Percentiles rank a stretch among this genome's conserved stretches.
These are phyloP conservation scores for Monilinia polystroma DNA, from an alignment of 2,329 filamentous ascomycete genomes.

Conservation along the genomic window DNA sequence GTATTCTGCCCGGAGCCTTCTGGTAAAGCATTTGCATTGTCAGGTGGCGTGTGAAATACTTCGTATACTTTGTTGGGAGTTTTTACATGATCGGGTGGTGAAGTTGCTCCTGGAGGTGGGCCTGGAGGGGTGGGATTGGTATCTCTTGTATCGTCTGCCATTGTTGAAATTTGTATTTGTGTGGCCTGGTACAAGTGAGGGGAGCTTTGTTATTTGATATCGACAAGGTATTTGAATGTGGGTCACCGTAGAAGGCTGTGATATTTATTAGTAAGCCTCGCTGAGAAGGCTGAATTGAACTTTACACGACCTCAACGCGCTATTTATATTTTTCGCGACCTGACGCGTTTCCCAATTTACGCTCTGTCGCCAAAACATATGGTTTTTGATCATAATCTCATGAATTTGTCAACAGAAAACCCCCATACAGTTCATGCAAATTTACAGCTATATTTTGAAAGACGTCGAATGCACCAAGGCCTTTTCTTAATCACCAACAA, in stretches of 20 bases:
- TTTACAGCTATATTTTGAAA: neutral
- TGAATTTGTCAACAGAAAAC: slow-evolving; percentile 15
- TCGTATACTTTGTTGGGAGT: slow-evolving; percentile 44
- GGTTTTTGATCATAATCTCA: slow-evolving; percentile 19
- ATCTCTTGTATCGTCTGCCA: slow-evolving; percentile 43
- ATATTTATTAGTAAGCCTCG: neutral
- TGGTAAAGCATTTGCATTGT: slow-evolving; percentile 39
- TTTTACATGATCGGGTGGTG: slow-evolving; percentile 41
- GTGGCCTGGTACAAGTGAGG: neutral
- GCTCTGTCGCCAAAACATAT: slow-evolving; percentile 4
- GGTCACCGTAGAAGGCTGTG: slow-evolving; percentile 19
- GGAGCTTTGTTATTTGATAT: slow-evolving; percentile 16
- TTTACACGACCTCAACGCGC: slow-evolving; percentile 12
- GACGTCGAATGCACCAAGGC: neutral
- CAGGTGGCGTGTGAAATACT: slow-evolving; percentile 41
- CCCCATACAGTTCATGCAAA: neutral
- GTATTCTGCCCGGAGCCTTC: slow-evolving; percentile 41
- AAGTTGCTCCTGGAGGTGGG: slow-evolving; percentile 42
- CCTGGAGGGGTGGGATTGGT: slow-evolving; percentile 32
- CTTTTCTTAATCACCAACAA: slow-evolving; percentile 22
- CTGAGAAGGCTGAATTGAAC: slow-evolving; percentile 12
- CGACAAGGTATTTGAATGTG: slow-evolving; percentile 1
- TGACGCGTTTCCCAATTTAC: slow-evolving; percentile 15
- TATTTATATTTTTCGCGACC: slow-evolving; percentile 17
- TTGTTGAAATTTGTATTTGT: slow-evolving; percentile 25